These are phyloP conservation scores for Gyrodon lividus DNA, from an alignment of 768 basidiomycete genomes.

Conservation along the genomic window DNA sequence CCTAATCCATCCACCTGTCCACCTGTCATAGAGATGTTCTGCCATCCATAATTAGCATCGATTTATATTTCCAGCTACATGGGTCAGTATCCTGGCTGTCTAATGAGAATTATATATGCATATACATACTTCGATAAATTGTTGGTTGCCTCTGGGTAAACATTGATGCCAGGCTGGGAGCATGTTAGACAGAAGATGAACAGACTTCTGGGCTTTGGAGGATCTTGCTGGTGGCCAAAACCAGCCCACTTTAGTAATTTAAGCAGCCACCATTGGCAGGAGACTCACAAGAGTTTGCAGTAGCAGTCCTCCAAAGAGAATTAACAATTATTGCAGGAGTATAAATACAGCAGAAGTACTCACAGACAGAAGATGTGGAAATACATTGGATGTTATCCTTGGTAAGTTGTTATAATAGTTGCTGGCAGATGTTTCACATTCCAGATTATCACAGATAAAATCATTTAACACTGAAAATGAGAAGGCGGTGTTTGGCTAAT, in stretches of 20 bases:
- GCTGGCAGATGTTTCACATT: constrained; percentile 5
- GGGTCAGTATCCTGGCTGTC: background rate
- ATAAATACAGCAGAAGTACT: background rate
- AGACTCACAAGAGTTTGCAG: constrained; percentile 12
- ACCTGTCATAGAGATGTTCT: background rate
- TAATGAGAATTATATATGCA: background rate
- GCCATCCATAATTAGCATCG: background rate
- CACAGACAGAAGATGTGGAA: background rate
- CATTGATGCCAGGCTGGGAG: background rate
- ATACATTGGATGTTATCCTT: background rate
- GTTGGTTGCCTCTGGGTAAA: background rate
- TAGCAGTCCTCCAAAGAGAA: constrained; percentile 13
- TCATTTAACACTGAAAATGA: constrained; percentile 18
- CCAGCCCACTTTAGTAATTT: constrained; percentile 20
- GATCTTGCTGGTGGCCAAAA: background rate
- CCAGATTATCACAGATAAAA: constrained; percentile 14
- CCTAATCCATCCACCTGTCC: background rate
- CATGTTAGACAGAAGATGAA: background rate
- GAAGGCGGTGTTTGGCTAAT: background rate
- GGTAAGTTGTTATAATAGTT: background rate
- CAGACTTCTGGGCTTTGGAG: background rate
- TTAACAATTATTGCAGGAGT: background rate
- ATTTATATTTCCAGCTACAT: background rate
- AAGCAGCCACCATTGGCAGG: constrained; percentile 15
- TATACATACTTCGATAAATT: background rate